Evolutionary conservation across 2,329 filamentous ascomycete genomes (phyloP), one percentile per base, ranked within the genome.

Genomic region (Chaetomiaceae sp.): DNA sequence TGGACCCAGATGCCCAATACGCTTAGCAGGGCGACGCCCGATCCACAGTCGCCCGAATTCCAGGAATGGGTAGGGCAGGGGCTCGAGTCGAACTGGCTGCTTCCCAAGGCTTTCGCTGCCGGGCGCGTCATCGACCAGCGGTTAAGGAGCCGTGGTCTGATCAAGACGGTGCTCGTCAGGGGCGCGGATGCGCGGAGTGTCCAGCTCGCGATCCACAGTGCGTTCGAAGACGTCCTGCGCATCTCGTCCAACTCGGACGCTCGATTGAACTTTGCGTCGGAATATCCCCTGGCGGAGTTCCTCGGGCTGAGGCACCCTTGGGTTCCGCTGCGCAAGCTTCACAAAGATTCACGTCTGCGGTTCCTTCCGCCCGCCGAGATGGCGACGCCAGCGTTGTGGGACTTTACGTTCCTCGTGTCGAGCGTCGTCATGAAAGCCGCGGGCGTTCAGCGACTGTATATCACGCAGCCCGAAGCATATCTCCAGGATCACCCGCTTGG

Each of bases 391-490:
- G 79, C 83, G 1, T 69, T 84, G 3, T 92, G 88, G 88, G 82
- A 84, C 47, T 81, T 84, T 2, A 75, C 81, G 9, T 91, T 91
- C 58, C 75, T 92, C 25, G 77, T 77, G 46, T 84, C 85, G 1
- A 83, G 80, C 44, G 81, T 91, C 34, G 80, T 88, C 63, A 91
- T 91, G 88, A 83, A 85, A 63, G 78, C 83, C 27, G 77, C 80
- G 9, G 77, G 80, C 22, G 69, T 75, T 58, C 83, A 84, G 57
- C 79, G 88, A 8, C 77, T 92, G 12, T 92, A 88, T 69, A 77
- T 91, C 54, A 92, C 88, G 1, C 85, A 89, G 54, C 81, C 84
- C 3, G 83, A 87, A 60, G 85, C 85, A 1, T 92, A 92, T 59
- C 71, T 88, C 2, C 88, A 92, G 64, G 80, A 83, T 56, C 62